These are phyloP conservation scores for Boletus reticulatus DNA, from an alignment of 768 basidiomycete species.

Conservation along the genomic window DNA sequence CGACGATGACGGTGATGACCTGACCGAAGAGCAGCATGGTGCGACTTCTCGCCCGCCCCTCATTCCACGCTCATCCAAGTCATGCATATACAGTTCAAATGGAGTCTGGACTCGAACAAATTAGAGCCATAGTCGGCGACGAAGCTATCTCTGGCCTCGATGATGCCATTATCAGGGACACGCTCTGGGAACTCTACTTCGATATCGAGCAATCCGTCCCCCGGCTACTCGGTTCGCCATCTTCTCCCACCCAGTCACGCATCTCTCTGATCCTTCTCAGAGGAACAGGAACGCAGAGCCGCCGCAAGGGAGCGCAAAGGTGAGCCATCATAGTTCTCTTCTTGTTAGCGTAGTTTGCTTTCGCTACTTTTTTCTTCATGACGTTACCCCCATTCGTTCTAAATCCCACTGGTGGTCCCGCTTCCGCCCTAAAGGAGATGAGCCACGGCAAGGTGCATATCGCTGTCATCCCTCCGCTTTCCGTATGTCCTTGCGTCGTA, in stretches of 20 bases:
- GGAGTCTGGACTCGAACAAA: slow-evolving; percentile 64
- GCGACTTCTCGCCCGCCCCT: slow-evolving; percentile 11
- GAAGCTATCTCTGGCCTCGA: slow-evolving; percentile 64
- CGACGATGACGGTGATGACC: slow-evolving; percentile 74
- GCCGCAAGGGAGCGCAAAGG: slow-evolving; percentile 79
- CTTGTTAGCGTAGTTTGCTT: slow-evolving; percentile 35
- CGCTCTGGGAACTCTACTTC: slow-evolving; percentile 87
- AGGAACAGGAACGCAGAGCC: slow-evolving; percentile 63
- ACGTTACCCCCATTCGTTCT: slow-evolving; percentile 26
- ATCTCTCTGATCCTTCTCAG: slow-evolving; percentile 35
- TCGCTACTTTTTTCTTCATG: slow-evolving; percentile 32
- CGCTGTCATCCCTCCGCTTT: slow-evolving; percentile 24
- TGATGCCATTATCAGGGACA: slow-evolving; percentile 72
- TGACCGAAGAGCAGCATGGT: slow-evolving; percentile 87
- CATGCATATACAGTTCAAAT: slow-evolving; percentile 51
- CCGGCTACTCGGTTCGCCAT: slow-evolving; percentile 67
- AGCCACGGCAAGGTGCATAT: slow-evolving; percentile 61
- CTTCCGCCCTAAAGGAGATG: slow-evolving; percentile 35
- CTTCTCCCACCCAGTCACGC: not conserved
- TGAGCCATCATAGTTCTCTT: slow-evolving; percentile 47
- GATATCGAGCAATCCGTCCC: slow-evolving; percentile 74
- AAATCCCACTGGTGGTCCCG: slow-evolving; percentile 35
- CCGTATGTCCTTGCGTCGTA: slow-evolving; percentile 11
- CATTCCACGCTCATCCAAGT: slow-evolving; percentile 9
- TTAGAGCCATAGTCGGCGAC: slow-evolving; percentile 66